Evolutionary conservation across 805 yeast species (phyloP), one percentile per base, ranked within the genome.

Genomic region (Starmerella bacillaris): DNA sequence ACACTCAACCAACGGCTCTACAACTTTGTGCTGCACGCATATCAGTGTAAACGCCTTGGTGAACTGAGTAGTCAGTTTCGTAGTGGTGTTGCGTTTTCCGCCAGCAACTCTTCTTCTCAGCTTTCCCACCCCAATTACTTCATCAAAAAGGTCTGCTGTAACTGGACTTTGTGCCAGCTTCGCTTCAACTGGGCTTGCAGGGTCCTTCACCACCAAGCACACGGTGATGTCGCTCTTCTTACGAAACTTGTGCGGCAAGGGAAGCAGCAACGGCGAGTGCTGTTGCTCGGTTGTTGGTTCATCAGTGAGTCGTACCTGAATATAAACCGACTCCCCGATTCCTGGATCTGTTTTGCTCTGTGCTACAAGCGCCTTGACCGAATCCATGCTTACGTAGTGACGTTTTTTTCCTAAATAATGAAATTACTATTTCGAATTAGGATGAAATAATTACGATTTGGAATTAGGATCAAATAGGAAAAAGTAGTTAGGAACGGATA

Each of bases 121-220:
- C 34, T 44, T 46, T 18, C 51, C 51, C 2, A 48, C 48, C 7
- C 51, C 51, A 18, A 47, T 42, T 2, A 48, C 36, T 34, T 48
- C 52, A 37, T 47, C 51, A 20, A 48, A 48, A 18, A 48, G 36
- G 5, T 24, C 26, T 9, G 16, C 20, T 1, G 46, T 38, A 2
- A 9, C 11, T 4, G 28, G 18, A 6, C 31, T 20, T 8, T 27
- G 24, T 12, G 24, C 29, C 6, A 48, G 21, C 5, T 37, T 34
- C 11, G 37, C 30, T 14, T 34, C 42, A 5, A 33, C 21, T 2
- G 30, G 22, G 4, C 20, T 22, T 24, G 33, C 29, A 5, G 52
- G 51, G 33, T 48, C 52, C 26, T 45, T 42, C 7, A 47, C 51
- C 5, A 48, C 48, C 8, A 48, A 17, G 22, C 52, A 47, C 3